Conservation (phyloP, 177 flowering plant species). For the Telopea speciosissima region DNA sequence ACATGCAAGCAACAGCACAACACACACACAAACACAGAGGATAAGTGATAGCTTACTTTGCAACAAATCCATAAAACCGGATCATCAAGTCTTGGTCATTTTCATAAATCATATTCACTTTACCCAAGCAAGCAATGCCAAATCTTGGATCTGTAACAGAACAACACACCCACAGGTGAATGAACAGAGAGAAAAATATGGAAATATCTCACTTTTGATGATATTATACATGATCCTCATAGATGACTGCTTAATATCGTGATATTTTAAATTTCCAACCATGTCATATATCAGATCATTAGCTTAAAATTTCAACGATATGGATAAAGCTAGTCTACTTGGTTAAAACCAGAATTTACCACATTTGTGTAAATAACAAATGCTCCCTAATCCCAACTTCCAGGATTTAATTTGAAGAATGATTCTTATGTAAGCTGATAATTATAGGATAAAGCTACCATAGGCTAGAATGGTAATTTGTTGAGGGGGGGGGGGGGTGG, state of each 20-base stretch:
- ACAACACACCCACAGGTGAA: not conserved
- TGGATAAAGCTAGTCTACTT: not conserved
- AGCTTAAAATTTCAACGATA: too few relatives aligned
- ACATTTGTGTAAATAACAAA: not conserved
- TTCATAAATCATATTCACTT: conserved; percentile 62
- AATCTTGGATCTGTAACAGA: conserved; percentile 67
- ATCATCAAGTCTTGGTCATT: conserved; percentile 80
- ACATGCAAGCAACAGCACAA: too few relatives aligned
- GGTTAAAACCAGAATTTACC: not conserved
- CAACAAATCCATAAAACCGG: conserved; percentile 69
- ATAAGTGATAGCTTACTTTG: conserved; percentile 38
- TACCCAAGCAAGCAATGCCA: conserved; percentile 81
- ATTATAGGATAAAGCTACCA: not conserved
- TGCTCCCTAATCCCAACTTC: not conserved
- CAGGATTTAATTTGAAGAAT: not conserved
- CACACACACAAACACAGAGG: not conserved
- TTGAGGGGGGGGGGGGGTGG: too few relatives aligned
- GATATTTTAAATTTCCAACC: not conserved
- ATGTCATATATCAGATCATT: not conserved
- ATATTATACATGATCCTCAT: not conserved
- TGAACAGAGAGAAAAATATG: not conserved
- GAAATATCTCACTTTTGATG: too few relatives aligned
- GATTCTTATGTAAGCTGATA: not conserved
- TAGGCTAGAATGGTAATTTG: not conserved
- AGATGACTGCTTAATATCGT: not conserved